Base-by-base conservation (phyloP, 352 stramenopile species). In the Phytophthora pinifolia region DNA sequence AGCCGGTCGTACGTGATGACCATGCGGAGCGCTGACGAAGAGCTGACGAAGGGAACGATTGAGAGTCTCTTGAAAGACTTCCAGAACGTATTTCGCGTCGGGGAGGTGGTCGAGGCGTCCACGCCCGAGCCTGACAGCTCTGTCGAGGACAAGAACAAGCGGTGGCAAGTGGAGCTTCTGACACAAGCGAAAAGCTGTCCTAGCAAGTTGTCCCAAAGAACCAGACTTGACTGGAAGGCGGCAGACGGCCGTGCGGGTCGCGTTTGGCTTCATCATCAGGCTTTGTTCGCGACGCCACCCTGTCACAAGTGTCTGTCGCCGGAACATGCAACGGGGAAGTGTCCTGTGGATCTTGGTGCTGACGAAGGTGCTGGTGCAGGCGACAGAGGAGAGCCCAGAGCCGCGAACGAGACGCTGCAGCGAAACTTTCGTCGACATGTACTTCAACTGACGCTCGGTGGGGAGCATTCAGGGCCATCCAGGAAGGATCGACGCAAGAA, bases 251-350 rank as follows among this genome's bases (percentile, higher is more conserved):
- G 46, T 18, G 25, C 31, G 20, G 61, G 59, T 18, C 35, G 44
- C 9, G 64, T 83, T 32, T 83, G 73, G 73, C n/a, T 83, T 55
- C 70, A 80, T 64, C 73, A 83, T 35, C 62, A 76, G 8, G 50
- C 62, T 41, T 46, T 74, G 15, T 73, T 71, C 41, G 34, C 63
- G 15, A 75, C 68, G 22, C 62, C 62, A 33, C 66, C 70, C 2
- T 79, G 70, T 31, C 41, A 43, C 6, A 70, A 62, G 51, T 78
- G 65, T 47, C 36, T 78, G 31, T 74, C 65, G 32, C 65, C 69
- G 6, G 33, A 61, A 12, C 68, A 77, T 43, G 14, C 42, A 14
- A 71, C 56, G 15, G 42, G 43, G 10, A 62, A 48, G 27, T 74
- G 65, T n/a, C 25, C 30, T 48, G 37, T 47, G 50, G 39, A 52